Conservation (phyloP, 768 basidiomycete genomes). For the Leucocoprinus birnbaumii region DNA sequence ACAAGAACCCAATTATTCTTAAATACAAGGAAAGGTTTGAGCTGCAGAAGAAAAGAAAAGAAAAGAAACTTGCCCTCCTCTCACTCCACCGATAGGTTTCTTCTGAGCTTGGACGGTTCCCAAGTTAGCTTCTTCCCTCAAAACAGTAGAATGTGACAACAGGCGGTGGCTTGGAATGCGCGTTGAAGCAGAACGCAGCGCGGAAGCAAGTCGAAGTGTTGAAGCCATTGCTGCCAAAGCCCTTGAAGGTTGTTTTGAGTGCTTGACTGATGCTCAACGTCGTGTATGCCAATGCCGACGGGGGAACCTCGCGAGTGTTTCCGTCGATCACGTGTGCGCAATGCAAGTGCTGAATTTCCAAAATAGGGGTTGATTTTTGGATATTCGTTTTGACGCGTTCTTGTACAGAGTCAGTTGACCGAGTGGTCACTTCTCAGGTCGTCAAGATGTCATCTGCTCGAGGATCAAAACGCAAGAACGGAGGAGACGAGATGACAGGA, state of each 20-base stretch:
- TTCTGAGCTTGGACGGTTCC: slow-evolving; percentile 56
- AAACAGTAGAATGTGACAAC: neutral
- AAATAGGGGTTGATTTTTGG: neutral
- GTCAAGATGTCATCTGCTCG: slow-evolving; percentile 11
- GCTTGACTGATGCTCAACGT: slow-evolving; percentile 4
- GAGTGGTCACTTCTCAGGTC: neutral
- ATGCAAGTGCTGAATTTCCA: neutral
- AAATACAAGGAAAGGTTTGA: slow-evolving; percentile 10
- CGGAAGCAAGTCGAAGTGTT: neutral
- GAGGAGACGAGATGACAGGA: slow-evolving; percentile 29
- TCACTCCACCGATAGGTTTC: slow-evolving; percentile 75
- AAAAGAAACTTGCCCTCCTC: slow-evolving; percentile 49
- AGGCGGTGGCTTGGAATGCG: neutral
- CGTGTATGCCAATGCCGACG: neutral
- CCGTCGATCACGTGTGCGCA: slow-evolving; percentile 8
- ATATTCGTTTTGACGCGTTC: neutral
- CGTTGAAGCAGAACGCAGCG: neutral
- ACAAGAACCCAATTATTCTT: slow-evolving; percentile 81
- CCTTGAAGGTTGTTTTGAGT: neutral
- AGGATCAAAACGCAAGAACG: slow-evolving; percentile 38
- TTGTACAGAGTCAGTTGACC: neutral
- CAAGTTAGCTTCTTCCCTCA: slow-evolving; percentile 37
- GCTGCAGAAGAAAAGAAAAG: neutral
- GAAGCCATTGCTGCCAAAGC: slow-evolving; percentile 2
- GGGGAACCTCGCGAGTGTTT: neutral